Percentiles rank a stretch among this genome's conserved stretches.
These are phyloP conservation scores for Diaporthe nobilis DNA, from an alignment of 2,329 filamentous ascomycete genomes.

Conservation along the genomic window DNA sequence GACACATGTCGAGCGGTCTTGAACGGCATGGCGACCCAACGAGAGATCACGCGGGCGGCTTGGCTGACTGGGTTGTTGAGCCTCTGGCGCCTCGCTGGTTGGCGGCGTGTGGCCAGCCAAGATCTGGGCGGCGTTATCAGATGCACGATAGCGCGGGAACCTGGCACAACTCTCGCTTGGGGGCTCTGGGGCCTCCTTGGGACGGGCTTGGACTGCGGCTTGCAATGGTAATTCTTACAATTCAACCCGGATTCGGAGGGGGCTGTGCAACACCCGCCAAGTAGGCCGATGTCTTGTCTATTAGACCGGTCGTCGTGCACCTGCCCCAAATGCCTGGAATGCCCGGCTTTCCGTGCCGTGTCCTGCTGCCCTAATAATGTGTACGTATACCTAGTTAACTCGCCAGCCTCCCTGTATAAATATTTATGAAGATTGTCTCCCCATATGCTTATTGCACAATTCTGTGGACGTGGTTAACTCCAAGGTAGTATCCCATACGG, in stretches of 20 bases:
- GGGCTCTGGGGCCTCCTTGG: conserved; percentile 17
- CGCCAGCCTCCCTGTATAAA: background rate
- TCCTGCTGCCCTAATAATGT: background rate
- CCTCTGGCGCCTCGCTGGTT: conserved; percentile 32
- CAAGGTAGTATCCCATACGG: background rate
- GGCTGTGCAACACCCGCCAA: conserved; percentile 26
- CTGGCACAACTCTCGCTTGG: conserved; percentile 21
- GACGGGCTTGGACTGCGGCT: conserved; percentile 6
- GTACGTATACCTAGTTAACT: background rate
- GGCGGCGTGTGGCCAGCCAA: conserved; percentile 23
- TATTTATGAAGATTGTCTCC: background rate
- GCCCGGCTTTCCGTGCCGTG: conserved; percentile 3
- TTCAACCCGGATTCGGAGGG: background rate
- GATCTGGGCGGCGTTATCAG: conserved; percentile 32
- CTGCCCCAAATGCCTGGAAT: background rate
- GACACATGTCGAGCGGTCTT: background rate
- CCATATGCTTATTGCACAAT: background rate
- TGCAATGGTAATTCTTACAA: conserved; percentile 5
- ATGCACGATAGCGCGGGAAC: conserved; percentile 34
- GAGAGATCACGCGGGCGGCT: conserved; percentile 26
- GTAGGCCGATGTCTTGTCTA: conserved; percentile 25
- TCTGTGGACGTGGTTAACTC: background rate
- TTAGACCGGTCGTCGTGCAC: background rate
- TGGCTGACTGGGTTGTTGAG: conserved; percentile 23
- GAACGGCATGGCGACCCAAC: conserved; percentile 30